Percentiles rank a stretch among this genome's conserved stretches.
phyloP scores from a whole-genome alignment of 306 rosid species.

The Trifolium dubium region DNA sequence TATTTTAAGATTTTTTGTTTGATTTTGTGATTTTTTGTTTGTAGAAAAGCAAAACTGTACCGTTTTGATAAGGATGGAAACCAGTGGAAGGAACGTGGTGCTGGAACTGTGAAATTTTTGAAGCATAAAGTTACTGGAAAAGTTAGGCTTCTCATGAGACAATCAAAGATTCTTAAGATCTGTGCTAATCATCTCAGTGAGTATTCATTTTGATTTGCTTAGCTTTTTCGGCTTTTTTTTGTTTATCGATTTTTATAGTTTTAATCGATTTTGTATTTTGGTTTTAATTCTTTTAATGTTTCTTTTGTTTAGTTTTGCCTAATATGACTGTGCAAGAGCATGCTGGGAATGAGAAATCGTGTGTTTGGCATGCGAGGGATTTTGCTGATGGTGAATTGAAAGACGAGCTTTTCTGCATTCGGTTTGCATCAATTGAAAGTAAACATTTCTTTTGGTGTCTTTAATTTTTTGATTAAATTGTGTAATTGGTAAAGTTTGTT shows the following conservation, averaged over 20 bases:
- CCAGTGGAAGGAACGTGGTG: conserved; percentile 94
- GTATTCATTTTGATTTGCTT: not conserved
- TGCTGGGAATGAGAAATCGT: conserved; percentile 86
- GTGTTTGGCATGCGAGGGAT: conserved; percentile 91
- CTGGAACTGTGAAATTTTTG: conserved; percentile 79
- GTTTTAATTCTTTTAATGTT: not conserved
- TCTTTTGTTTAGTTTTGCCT: conserved; percentile 41
- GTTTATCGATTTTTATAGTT: not conserved
- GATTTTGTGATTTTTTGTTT: not conserved
- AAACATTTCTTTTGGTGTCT: conserved; percentile 39
- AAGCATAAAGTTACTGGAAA: conserved; percentile 71
- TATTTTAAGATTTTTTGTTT: not conserved
- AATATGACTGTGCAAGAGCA: conserved; percentile 85
- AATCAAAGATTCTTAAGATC: conserved; percentile 89
- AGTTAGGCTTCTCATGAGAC: conserved; percentile 89
- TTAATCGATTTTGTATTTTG: not conserved
- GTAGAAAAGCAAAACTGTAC: conserved; percentile 77
- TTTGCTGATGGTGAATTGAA: conserved; percentile 89
- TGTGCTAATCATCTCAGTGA: conserved; percentile 88
- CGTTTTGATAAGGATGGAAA: conserved; percentile 90
- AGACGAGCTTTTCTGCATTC: conserved; percentile 85
- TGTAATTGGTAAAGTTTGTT: not conserved
- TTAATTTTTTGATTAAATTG: not conserved
- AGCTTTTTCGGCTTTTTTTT: too few species aligned
- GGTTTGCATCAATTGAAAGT: conserved; percentile 88